phyloP scores from a whole-genome alignment of 208 protist species.

The Endotrypanum monterogeii region DNA sequence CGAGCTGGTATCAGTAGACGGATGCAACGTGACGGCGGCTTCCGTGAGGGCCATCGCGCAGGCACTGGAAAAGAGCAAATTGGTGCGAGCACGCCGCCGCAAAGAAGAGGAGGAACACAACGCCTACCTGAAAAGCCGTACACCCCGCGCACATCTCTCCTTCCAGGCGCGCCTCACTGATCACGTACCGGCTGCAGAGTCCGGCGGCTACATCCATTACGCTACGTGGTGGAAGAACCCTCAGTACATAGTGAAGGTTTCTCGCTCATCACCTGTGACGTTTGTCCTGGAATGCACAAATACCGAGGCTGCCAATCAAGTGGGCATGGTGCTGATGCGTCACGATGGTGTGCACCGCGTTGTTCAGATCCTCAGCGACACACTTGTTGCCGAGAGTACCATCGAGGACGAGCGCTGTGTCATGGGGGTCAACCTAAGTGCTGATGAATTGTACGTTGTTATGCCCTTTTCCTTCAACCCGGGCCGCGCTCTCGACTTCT shows the following conservation, averaged over 20 bases:
- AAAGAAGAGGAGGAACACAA: slow-evolving; percentile 22
- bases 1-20: slow-evolving; percentile 38
- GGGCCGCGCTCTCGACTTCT: slow-evolving; percentile 50
- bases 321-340: slow-evolving; percentile 72
- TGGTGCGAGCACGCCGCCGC: slow-evolving; percentile 12
- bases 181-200: slow-evolving; percentile 39
- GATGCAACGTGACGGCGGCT: slow-evolving; percentile 56
- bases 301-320: slow-evolving; percentile 37
- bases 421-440: slow-evolving; percentile 42
- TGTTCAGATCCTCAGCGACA: slow-evolving; percentile 39
- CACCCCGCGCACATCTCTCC: not conserved
- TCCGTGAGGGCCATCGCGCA: slow-evolving; percentile 21
- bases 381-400: slow-evolving; percentile 63
- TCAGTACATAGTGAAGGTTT: slow-evolving; percentile 71
- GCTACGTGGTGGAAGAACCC: slow-evolving; percentile 88
- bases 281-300: slow-evolving; percentile 44
- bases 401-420: slow-evolving; percentile 40
- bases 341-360: slow-evolving; percentile 64
- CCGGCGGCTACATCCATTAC: slow-evolving; percentile 80
- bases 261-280: slow-evolving; percentile 41
- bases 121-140: slow-evolving; percentile 19
- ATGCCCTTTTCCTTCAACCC: slow-evolving; percentile 87
- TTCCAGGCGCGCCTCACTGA: slow-evolving; percentile 43
- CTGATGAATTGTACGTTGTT: slow-evolving; percentile 58
- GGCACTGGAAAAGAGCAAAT: slow-evolving; percentile 20